These are phyloP conservation scores for Giardia duodenalis DNA, from an alignment of 208 protist genomes.

Conservation along the genomic window DNA sequence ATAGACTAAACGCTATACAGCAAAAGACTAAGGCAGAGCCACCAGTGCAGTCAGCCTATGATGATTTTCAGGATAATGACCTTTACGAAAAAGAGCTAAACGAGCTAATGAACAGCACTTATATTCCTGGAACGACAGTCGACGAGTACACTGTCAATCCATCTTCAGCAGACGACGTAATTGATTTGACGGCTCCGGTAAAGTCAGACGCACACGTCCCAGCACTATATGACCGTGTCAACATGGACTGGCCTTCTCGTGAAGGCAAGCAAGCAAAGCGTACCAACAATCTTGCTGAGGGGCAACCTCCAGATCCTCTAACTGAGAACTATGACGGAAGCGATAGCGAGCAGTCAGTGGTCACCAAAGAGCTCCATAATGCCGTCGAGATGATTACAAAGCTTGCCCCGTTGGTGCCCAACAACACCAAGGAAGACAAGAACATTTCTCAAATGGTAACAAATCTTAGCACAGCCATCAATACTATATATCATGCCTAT, in stretches of 20 bases:
- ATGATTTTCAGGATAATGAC: not conserved
- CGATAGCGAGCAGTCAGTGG: not conserved
- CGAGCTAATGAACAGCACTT: not conserved
- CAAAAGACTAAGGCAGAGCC: no score
- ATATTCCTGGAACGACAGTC: not conserved
- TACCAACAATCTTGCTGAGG: not conserved
- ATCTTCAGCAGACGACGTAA: no score
- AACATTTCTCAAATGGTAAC: not conserved
- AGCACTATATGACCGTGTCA: not conserved
- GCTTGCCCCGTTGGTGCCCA: not conserved
- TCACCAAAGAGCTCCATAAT: not conserved
- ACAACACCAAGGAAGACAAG: not conserved
- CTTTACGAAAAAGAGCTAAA: not conserved
- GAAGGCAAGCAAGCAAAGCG: not conserved
- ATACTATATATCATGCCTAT: not conserved
- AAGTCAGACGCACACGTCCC: not conserved
- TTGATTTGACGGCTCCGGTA: not conserved
- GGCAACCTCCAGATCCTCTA: no score
- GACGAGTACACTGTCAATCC: no score
- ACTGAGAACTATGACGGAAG: no score
- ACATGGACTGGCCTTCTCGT: not conserved
- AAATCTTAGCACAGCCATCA: not conserved
- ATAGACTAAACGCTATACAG: no score
- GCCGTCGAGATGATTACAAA: not conserved
- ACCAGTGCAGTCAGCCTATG: no score